Conservation (phyloP, 495 filamentous ascomycete genomes). For the Xylaria palmicola region DNA sequence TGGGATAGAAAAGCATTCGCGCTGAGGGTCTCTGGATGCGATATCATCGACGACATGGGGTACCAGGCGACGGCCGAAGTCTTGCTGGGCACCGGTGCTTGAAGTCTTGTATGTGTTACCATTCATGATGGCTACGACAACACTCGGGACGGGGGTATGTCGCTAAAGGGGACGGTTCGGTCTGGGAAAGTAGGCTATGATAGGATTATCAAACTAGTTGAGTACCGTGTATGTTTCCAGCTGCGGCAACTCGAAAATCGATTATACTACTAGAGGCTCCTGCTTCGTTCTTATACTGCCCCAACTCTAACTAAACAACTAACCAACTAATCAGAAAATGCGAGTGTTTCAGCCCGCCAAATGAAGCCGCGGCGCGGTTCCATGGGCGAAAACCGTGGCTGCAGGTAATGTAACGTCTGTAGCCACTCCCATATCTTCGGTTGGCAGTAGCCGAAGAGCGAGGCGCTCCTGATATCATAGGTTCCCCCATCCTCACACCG, state of each 20-base stretch:
- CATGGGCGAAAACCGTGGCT: not conserved
- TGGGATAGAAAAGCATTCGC: conserved; percentile 45
- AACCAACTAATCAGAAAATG: too few species aligned
- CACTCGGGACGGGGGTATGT: not conserved
- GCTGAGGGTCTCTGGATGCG: conserved; percentile 40
- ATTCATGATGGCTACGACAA: not conserved
- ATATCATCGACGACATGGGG: conserved; percentile 50
- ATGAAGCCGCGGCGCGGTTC: not conserved
- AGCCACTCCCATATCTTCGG: too few species aligned
- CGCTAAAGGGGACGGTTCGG: too few species aligned
- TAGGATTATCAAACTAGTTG: not conserved
- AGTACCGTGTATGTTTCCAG: not conserved
- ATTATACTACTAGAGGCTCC: not conserved
- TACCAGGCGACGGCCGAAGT: conserved; percentile 38
- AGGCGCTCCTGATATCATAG: not conserved
- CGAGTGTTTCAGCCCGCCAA: not conserved
- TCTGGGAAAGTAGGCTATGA: not conserved
- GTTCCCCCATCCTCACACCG: not conserved
- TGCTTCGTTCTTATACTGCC: not conserved
- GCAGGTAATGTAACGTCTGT: too few species aligned
- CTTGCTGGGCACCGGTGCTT: not conserved
- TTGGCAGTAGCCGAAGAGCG: not conserved
- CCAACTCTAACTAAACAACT: not conserved
- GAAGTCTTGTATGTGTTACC: not conserved
- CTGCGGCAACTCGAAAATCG: too few species aligned